phyloP scores from a whole-genome alignment of 805 yeast genomes.

The Candida xiaguanensis region DNA sequence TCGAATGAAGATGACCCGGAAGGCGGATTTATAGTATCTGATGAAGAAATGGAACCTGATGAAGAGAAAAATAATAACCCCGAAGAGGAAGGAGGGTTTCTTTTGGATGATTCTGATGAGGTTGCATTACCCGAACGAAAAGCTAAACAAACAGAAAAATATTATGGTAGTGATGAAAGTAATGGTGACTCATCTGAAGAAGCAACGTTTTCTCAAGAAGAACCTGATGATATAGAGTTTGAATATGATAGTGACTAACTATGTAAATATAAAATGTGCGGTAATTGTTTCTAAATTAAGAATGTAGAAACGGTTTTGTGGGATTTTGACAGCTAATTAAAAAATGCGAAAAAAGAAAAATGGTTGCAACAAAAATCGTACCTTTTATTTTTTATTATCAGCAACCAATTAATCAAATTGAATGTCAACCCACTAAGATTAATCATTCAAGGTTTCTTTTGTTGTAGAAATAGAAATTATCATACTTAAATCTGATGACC shows the following conservation, averaged over 20 bases:
- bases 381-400: background rate
- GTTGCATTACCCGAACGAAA: constrained; percentile 1
- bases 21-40: constrained; percentile 18
- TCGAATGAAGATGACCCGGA: constrained; percentile 12
- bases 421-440: no score
- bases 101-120: background rate
- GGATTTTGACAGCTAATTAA: background rate
- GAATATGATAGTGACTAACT: constrained; percentile 30
- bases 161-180: constrained; percentile 4
- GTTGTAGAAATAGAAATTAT: no score
- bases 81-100: constrained; percentile 23
- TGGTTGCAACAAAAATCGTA: background rate
- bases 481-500: background rate
- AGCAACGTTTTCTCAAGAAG: constrained; percentile 8
- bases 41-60: constrained; percentile 5
- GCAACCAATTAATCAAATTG: no score
- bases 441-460: no score
- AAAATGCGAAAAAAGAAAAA: background rate
- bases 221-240: constrained; percentile 36
- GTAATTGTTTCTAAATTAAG: background rate
- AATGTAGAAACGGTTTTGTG: background rate
- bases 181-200: constrained; percentile 6
- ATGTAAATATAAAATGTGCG: background rate
- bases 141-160: background rate
- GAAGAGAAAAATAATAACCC: constrained; percentile 19